Evolutionary conservation across 257 asterid species (phyloP), one percentile per base, ranked within the genome.

Genomic region (Rehmannia glutinosa): DNA sequence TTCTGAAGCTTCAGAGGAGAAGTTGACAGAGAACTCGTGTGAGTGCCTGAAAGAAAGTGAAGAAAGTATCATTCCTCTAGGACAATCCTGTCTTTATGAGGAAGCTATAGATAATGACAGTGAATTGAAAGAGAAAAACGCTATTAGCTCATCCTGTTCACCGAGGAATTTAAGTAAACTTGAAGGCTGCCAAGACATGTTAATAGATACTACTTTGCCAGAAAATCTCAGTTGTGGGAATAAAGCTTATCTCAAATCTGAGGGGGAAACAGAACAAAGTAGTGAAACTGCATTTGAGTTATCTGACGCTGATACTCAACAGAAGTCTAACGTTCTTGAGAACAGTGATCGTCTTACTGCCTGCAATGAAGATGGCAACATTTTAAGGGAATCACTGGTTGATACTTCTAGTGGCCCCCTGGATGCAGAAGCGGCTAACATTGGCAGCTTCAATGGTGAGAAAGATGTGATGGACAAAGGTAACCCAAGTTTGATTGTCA

Each of bases 1-100:
- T 53, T 57, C 66, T 41, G 65, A 50, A 47, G 45, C 74, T 68
- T 71, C 65, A 1, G 25, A 13, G 62, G 70, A 55, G 64, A 68
- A 55, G 70, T 41, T 60, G 47, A 42, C 67, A 23, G 79, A 57
- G 65, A 28, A 30, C 42, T 43, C 54, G 13, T 33, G 12, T 43
- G 78, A 55, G 59, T 36, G 42, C 57, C 52, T 15, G 54, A 63
- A 23, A 66, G 73, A 50, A 68, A 51, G 61, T 28, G 21, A 59
- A 39, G 71, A 56, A 35, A 33, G 9, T n/a, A 20, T 19, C 50
- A 6, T 43, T 49, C 8, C 71, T 66, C 54, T 49, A 1, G 71
- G 60, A 41, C 63, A 53, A 28, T 23, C 62, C 24, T 23, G 28
- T 25, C 50, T 27, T 47, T 8, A 3, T 11, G 56, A 51, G 25